Percentiles rank a stretch among this genome's conserved stretches.
Evolutionary conservation across 1,284 basidiomycete species (phyloP).

Genomic region (Ganoderma sp.): DNA sequence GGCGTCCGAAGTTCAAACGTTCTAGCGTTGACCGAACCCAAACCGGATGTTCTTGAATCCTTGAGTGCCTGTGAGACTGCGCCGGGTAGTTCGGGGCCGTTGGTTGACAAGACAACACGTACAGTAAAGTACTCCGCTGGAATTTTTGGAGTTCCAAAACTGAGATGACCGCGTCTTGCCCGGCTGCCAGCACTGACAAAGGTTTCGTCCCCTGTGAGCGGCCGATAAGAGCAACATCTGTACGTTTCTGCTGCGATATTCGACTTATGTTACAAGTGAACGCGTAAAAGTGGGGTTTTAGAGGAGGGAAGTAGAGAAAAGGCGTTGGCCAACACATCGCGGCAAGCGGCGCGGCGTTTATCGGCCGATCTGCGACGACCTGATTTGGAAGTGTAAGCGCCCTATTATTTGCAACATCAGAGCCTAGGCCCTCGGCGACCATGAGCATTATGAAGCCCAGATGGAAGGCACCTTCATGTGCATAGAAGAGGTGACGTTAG

Average conservation of each 20-base stretch:
- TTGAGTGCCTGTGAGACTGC: neutral
- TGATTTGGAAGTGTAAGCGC: neutral
- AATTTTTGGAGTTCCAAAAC: neutral
- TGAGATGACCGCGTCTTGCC: neutral
- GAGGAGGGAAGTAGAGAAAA: neutral
- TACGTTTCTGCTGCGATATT: too few species aligned
- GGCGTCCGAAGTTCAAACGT: neutral
- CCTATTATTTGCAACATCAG: neutral
- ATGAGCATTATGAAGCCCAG: neutral
- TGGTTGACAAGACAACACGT: neutral
- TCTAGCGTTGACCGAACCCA: neutral
- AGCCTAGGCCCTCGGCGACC: neutral
- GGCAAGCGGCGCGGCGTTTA: neutral
- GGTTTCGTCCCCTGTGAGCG: neutral
- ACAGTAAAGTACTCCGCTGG: neutral
- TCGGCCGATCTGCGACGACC: neutral
- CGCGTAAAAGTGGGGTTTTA: neutral
- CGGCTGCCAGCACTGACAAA: neutral
- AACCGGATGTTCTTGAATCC: neutral
- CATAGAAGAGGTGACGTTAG: too few species aligned
- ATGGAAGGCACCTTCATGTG: too few species aligned
- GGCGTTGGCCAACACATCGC: neutral
- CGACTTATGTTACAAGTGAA: neutral
- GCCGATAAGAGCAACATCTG: too few species aligned
- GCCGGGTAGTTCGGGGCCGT: neutral